Evolutionary conservation across 2,329 filamentous ascomycete species (phyloP), one percentile per base, ranked within the genome.

Genomic region (Colletotrichum cuscutae): DNA sequence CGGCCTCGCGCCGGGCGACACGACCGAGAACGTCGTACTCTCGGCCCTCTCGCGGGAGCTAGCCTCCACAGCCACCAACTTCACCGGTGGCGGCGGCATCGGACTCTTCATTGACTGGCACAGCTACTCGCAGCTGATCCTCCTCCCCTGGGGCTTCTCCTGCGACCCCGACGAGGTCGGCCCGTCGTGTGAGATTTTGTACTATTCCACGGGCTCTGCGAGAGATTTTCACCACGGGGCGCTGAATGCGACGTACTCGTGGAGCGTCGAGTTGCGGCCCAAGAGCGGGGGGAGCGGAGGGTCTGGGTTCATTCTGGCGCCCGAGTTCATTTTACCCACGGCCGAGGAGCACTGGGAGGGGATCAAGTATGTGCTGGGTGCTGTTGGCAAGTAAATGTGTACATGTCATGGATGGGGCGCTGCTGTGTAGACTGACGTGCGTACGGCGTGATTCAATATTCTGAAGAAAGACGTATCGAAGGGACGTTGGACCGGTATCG

Each of bases 21-120:
- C 86, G 9, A 83, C 85, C 22, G 86, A 89, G 77, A 86, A 83
- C 73, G 83, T 83, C 67, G 85, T 80, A 5, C 81, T 91, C 46
- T 84, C 84, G 35, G 82, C 83, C 5, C 86, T 87, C 58, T 81
- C 88, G 24, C 82, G 84, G 60, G 77, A 80, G 52, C 77, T 90
- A 28, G 81, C 83, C 4, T 77, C 78, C 2, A 79, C 79, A 19
- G 37, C 74, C 2, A 4, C 37, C 15, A 19, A 42, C 37, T 19
- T 15, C 15, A 42, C 37, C 1, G 15, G 37, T 3, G 35, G 35
- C 4, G 82, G 85, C 61, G 87, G 87, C 3, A 83, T 90, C 65
- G 85, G 87, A 67, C 80, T 89, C 13, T 91, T 88, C 80, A 86
- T 91, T 77, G 89, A 91, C 79, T 88, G 88, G 79, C 89, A 91